Conservation (phyloP, 805 yeast species). For the Monosporozyma unispora region DNA sequence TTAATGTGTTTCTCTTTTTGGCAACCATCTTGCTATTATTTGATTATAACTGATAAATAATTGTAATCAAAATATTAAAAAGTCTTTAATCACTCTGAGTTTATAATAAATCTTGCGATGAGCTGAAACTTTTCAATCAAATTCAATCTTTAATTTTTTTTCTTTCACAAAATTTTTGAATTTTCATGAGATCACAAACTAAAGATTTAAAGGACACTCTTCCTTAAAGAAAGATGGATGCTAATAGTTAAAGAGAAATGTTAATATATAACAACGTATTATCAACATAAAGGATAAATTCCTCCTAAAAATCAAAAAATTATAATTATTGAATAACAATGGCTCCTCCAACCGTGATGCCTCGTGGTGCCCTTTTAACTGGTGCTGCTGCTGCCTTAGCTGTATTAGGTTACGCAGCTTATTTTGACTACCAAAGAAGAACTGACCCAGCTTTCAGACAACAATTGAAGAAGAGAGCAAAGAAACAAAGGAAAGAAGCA, state of each 20-base stretch:
- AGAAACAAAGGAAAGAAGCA: constrained; percentile 43
- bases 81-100: background rate
- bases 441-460: constrained; percentile 73
- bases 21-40: constrained; percentile 29
- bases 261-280: background rate
- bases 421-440: constrained; percentile 91
- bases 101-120: background rate
- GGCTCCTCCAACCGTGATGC: constrained; percentile 1
- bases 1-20: constrained; percentile 39
- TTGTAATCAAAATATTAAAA: too few species aligned
- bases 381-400: constrained; percentile 2
- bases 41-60: too few species aligned
- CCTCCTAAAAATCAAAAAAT: too few species aligned
- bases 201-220: background rate
- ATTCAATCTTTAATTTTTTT: background rate
- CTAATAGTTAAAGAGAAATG: background rate
- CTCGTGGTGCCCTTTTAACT: constrained; percentile 1
- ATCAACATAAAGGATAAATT: too few species aligned
- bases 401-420: constrained; percentile 60
- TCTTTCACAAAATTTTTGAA: background rate
- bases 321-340: too few species aligned
- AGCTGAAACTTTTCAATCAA: background rate
- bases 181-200: background rate
- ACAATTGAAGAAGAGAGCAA: constrained; percentile 52
- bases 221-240: background rate